Evolutionary conservation across 441 rosid species (phyloP), one percentile per base, ranked within the genome.

Genomic region (Kokia cookei): DNA sequence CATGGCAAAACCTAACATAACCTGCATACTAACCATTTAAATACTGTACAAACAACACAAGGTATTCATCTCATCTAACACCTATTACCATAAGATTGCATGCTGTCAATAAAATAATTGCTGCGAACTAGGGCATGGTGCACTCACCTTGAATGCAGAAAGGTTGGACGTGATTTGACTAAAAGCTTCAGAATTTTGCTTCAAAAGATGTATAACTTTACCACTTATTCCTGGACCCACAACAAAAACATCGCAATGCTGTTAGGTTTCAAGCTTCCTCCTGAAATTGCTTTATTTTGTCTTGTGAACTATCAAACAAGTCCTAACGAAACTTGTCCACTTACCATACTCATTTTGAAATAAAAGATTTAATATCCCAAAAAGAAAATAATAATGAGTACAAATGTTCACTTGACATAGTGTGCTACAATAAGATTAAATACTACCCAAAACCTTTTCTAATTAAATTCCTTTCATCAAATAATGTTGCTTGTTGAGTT

Each of bases 91-190:
- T 5, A 68, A 3, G 26, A 29, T 6, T 12, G 35, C 63, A 74
- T 59, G 71, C 65, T 65, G 24, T 26, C 27, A 4, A 57, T 40
- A 27, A 14, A 35, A 58, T 5, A 74, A 58, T 13, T 53, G 63
- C 43, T 43, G 57, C 11, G 58, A 73, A 64, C 72, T 48, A 54
- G n/a, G 69, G 69, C 68, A 67, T 24, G 53, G 65, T 12, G 12
- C 59, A 69, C 58, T 59, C 84, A 94, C 98, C 92, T 91, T 90
- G 70, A 81, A 80, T 29, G 78, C 75, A 76, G 91, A 89, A 77
- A 93, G 87, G 78, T 96, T 96, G 62, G 88, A 83, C 73, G 87
- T 77, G 73, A 96, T 96, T 81, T 85, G 91, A 82, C 77, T 81
- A 80, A 96, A 86, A 57, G 90, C 89, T 82, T 85, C 85, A 70